phyloP scores from a whole-genome alignment of 768 basidiomycete genomes.

The Lyophyllum decastes region DNA sequence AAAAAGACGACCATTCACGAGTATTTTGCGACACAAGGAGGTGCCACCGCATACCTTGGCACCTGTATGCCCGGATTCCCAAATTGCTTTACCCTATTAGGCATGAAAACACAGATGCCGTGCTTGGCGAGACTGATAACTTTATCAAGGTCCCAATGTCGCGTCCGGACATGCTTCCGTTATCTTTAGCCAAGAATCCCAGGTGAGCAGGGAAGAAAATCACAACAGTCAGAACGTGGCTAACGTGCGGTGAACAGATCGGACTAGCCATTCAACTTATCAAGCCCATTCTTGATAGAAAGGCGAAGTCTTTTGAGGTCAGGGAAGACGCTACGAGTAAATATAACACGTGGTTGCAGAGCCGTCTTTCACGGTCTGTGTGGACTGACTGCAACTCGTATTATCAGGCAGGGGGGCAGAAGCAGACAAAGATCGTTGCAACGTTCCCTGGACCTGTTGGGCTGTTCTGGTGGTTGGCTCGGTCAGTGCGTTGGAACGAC shows the following conservation, averaged over 20 bases:
- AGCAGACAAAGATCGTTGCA: constrained; percentile 42
- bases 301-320: constrained; percentile 51
- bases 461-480: constrained; percentile 54
- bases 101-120: constrained; percentile 23
- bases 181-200: constrained; percentile 55
- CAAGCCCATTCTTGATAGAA: constrained; percentile 49
- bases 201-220: constrained; percentile 34
- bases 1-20: constrained; percentile 41
- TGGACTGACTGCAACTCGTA: constrained; percentile 58
- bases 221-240: constrained; percentile 11
- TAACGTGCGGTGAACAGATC: constrained; percentile 36
- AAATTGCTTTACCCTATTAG: constrained; percentile 50
- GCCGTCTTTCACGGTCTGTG: constrained; percentile 46
- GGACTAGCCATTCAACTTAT: constrained; percentile 49
- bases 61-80: constrained; percentile 57
- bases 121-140: not conserved
- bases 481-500: constrained; percentile 41
- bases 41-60: constrained; percentile 55
- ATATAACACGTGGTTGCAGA: constrained; percentile 56
- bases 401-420: constrained; percentile 41
- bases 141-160: constrained; percentile 50
- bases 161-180: constrained; percentile 60
- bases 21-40: constrained; percentile 49
- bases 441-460: constrained; percentile 57
- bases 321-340: constrained; percentile 43